Evolutionary conservation across 2,329 filamentous ascomycete species (phyloP).

Genomic region (Sporothrix protearum): DNA sequence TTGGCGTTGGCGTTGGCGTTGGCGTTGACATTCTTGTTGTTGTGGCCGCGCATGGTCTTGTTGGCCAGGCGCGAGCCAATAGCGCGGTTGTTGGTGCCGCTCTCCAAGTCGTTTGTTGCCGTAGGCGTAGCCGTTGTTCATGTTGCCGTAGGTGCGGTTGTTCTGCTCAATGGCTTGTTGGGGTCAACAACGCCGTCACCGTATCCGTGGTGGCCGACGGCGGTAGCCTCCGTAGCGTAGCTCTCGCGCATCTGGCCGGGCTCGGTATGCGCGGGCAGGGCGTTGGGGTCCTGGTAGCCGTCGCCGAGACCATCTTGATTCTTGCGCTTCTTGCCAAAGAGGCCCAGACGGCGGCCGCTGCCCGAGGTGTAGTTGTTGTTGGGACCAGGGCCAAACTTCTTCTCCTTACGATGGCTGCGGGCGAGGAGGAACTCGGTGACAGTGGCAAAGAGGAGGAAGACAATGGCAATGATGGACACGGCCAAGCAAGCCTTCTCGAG

Average conservation of each 20-base stretch:
- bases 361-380: slow-evolving; percentile 42
- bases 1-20: not conserved
- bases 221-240: slow-evolving; percentile 39
- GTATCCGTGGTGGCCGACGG: slow-evolving; percentile 30
- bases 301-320: slow-evolving; percentile 17
- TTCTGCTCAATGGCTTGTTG: not conserved
- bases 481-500: slow-evolving; percentile 75
- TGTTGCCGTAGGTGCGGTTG: slow-evolving; percentile 11
- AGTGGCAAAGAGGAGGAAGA: slow-evolving; percentile 36
- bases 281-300: slow-evolving; percentile 32
- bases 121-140: not conserved
- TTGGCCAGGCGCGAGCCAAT: not conserved
- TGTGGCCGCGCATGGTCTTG: not conserved
- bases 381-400: slow-evolving; percentile 41
- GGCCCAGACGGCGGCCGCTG: slow-evolving; percentile 35
- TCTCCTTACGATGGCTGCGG: slow-evolving; percentile 39
- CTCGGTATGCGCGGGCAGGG: slow-evolving; percentile 37
- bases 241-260: slow-evolving; percentile 32
- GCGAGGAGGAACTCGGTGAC: slow-evolving; percentile 32
- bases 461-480: slow-evolving; percentile 69
- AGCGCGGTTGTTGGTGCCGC: not conserved
- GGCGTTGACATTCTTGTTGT: not conserved
- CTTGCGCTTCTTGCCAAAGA: slow-evolving; percentile 33
- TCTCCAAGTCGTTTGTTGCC: not conserved
- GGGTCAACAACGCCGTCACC: slow-evolving; percentile 11